These are phyloP conservation scores for Calycina herbarum DNA, from an alignment of 2,329 filamentous ascomycete species.

Conservation along the genomic window DNA sequence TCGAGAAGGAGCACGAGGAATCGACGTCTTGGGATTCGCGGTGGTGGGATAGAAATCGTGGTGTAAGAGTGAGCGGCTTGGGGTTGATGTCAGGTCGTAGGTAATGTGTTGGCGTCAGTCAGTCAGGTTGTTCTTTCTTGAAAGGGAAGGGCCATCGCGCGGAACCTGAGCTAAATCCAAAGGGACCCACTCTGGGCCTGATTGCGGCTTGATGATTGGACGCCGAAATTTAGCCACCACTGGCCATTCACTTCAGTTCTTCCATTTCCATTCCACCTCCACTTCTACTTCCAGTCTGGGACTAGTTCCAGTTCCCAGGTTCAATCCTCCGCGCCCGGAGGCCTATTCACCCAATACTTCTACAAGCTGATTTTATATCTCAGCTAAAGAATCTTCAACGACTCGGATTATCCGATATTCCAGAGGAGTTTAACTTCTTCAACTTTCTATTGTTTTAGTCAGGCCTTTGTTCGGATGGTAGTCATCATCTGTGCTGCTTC, in stretches of 20 bases:
- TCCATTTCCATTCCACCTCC: too few relatives aligned
- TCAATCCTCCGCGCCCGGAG: too few relatives aligned
- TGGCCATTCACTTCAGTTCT: too few relatives aligned
- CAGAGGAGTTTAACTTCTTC: background rate
- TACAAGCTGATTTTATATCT: background rate
- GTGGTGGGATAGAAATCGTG: background rate
- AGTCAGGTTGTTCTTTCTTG: slow-evolving; percentile 9
- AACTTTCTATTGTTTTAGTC: background rate
- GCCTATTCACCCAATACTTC: too few relatives aligned
- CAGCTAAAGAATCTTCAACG: background rate
- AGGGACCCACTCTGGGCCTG: background rate
- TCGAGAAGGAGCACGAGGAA: background rate
- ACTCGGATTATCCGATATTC: background rate
- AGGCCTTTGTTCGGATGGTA: background rate
- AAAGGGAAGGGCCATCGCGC: slow-evolving; percentile 7
- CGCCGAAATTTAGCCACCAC: too few relatives aligned
- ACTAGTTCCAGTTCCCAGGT: too few relatives aligned
- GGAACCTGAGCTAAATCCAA: background rate
- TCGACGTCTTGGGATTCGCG: background rate
- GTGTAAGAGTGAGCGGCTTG: background rate
- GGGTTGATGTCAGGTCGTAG: background rate
- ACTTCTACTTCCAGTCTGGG: too few relatives aligned
- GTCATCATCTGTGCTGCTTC: background rate
- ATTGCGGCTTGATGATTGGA: too few relatives aligned
- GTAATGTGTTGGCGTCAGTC: slow-evolving; percentile 7